Base-by-base conservation (phyloP, 2,329 filamentous ascomycete genomes). In the Colletotrichum karsti region DNA sequence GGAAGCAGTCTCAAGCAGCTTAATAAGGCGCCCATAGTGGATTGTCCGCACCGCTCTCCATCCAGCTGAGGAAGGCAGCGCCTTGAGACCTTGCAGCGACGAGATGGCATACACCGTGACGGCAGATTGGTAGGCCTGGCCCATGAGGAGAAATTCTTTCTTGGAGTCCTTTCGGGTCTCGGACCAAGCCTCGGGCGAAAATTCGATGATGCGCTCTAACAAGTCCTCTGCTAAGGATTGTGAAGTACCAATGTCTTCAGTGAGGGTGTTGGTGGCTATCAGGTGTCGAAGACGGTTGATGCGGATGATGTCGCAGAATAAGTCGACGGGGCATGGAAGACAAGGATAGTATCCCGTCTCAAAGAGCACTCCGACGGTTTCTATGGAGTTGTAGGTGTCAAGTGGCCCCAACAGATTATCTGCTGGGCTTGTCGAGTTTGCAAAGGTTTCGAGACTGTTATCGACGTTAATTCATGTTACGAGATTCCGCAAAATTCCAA, bases 341-440 rank as follows among this genome's bases (percentile, higher is more conserved):
- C 78, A 77, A 3, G 72, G 67, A 15, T 70, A 73, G 18, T 69
- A 51, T 5, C 50, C 70, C 6, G 24, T 28, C 18, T 53, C 28
- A 9, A 77, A 75, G 2, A 78, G 64, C 4, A 77, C 74, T 46
- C 67, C 60, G 7, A 78, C 71, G 3, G 78, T 69, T 12, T 74
- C 73, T 48, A 75, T 78, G 18, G 64, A 70, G 41, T 71, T 59
- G 15, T n/a, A 39, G 15, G 54, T 58, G n/a, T 50, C 55, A 5
- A 56, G 56, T 0, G 74, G 68, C 33, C 75, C 74, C 12, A 70
- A 33, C 22, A 80, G 70, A 51, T 78, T 70, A 24, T 75, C 71
- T 44, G 79, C 77, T 1, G 80, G 79, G 1, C 74, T 78, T 2
- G 79, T 78, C 6, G 79, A 80, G 63, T 82, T 78, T 4, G 73